Evolutionary conservation across 2,329 filamentous ascomycete genomes (phyloP), one percentile per base, ranked within the genome.

Genomic region (Arthrobotrys entomopaga): DNA sequence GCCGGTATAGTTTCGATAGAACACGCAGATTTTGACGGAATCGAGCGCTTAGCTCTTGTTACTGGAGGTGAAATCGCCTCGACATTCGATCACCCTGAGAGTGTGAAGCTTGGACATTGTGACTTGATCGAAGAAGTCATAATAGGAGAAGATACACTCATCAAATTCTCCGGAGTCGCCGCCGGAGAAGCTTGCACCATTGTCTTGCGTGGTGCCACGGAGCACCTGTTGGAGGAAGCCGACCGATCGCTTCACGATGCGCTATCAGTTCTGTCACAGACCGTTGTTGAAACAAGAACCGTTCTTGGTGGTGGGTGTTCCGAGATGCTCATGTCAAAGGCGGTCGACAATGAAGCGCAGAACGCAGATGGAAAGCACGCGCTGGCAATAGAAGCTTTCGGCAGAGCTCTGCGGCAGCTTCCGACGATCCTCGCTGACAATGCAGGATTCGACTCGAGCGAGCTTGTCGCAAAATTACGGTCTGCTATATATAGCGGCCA

Each of bases 251-350:
- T 99, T 77, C 95, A 99, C 83, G 95, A 99, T 82, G 95, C 95
- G 54, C 86, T 99, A 69, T 95, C 95, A 13, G 95, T 99, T 11
- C 87, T 99, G 46, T 98, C 94, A 8, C 95, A 99, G 83, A 99
- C 95, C 1, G 91, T 99, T 79, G 91, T 91, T 82, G 93, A 97
- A 83, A 95, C 95, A 60, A 89, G 92, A 81, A 96, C 93, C 48
- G 98, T 95, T 0, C 88, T 99, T 2, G 95, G 95, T 61, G 95
- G 95, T 80, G 95, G 95, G 26, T 98, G 93, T 80, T 93, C 94
- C 3, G 95, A 99, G 87, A 98, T 98, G 94, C 85, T 96, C 78
- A 99, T 99, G 95, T 92, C 94, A 77, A 97, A 97, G 86, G 95
- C 95, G 6, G 95, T 99, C 20, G 94, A 97, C 81, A 91, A 91